A percentile compares a stretch with the other conserved stretches of the same genome.
Conservation (phyloP, 129 eudicot genomes). For the Helianthus tuberosus region DNA sequence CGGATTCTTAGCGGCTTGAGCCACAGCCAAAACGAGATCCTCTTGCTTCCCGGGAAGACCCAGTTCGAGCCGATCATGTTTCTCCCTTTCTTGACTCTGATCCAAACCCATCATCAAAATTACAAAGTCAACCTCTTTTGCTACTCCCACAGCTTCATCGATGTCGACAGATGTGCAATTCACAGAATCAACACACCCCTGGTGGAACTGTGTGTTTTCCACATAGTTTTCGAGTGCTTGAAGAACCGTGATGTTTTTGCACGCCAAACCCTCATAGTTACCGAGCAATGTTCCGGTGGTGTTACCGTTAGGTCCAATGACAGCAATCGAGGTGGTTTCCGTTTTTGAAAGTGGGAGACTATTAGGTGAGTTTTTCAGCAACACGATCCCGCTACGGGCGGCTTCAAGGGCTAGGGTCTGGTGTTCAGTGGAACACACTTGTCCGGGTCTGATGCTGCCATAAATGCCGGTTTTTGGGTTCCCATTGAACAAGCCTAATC, state of each 20-base stretch:
- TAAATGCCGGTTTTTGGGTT: slow-evolving; percentile 44
- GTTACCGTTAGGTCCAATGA: slow-evolving; percentile 75
- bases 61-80: slow-evolving; percentile 51
- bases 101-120: slow-evolving; percentile 67
- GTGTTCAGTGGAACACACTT: slow-evolving; percentile 57
- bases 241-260: slow-evolving; percentile 45
- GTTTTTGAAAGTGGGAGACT: slow-evolving; percentile 60
- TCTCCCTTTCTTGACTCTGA: slow-evolving; percentile 60
- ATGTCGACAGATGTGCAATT: slow-evolving; percentile 49
- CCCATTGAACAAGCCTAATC: slow-evolving; percentile 75
- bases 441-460: slow-evolving; percentile 42
- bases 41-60: slow-evolving; percentile 64
- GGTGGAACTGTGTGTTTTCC: slow-evolving; percentile 36
- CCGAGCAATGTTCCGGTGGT: slow-evolving; percentile 46
- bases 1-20: slow-evolving; percentile 57
- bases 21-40: slow-evolving; percentile 46
- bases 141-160: slow-evolving; percentile 43
- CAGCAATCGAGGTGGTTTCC: slow-evolving; percentile 53
- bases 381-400: slow-evolving; percentile 63
- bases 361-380: slow-evolving; percentile 48
- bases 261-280: slow-evolving; percentile 65
- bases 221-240: slow-evolving; percentile 46
- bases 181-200: slow-evolving; percentile 51
- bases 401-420: slow-evolving; percentile 65
- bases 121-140: slow-evolving; percentile 52